Evolutionary conservation across 2,329 filamentous ascomycete genomes (phyloP), one percentile per base, ranked within the genome.

Genomic region (Simplicillium sp.): DNA sequence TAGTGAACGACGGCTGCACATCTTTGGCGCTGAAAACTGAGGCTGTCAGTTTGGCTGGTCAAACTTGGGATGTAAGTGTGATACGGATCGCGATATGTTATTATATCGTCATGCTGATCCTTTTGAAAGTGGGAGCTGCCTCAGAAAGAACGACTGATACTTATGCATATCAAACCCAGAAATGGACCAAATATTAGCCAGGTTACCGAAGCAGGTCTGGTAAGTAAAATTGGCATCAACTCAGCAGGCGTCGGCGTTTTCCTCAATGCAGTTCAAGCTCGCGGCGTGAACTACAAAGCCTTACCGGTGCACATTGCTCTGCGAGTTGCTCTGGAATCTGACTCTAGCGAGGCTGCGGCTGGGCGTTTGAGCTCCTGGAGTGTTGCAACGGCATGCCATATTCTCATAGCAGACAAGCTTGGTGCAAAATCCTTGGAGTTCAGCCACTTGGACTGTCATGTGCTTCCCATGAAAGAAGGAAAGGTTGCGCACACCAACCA

Each of bases 241-340:
- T 38, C 35, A 2, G 16, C 8, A 25, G 53, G 51, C 12, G 54
- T 56, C 49, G 53, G 50, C 35, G 54, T 56, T 34, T 49, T 56
- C 16, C 47, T 51, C 16, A 50, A 56, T 36, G 53, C 52, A 14
- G 52, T 56, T 17, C 52, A 53, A 31, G 41, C 50, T 13, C 51
- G 51, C 8, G 49, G 54, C 11, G 25, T 49, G 29, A 44, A 47
- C n/a, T 39, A 54, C 4, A 50, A 34, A 3, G 40, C 40, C 2
- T 20, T 38, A 7, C 40, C 40, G 3, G 33, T 42, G n/a, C 40
- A 42, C 31, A 34, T 42, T 35, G 36, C 29, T 7, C 14, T 41
- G 16, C 29, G 40, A 8, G 15, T 15, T 11, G 39, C 16, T 12
- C 15, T 41, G 11, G 33, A 37, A 7, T 7, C 18, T n/a, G 25